phyloP scores from a whole-genome alignment of 2,329 filamentous ascomycete genomes.

The Xylaria sp. region DNA sequence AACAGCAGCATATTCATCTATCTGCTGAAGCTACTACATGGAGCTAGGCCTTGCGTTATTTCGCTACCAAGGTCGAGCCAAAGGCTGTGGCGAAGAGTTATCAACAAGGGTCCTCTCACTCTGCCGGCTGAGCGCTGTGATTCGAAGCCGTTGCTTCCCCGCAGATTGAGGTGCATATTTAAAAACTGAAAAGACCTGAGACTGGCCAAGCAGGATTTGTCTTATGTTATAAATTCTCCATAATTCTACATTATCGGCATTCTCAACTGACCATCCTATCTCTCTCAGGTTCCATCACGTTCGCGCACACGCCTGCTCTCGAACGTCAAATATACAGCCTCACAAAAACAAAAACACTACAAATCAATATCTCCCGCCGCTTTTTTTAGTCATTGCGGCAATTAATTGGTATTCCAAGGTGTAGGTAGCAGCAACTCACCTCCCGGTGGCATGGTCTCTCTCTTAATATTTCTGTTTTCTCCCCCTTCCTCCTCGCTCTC shows the following conservation, averaged over 20 bases:
- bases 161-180: slow-evolving; percentile 60
- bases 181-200: slow-evolving; percentile 84
- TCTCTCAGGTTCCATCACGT: slow-evolving; percentile 20
- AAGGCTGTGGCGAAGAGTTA: slow-evolving; percentile 68
- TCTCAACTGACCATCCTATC: slow-evolving; percentile 24
- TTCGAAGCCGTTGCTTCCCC: slow-evolving; percentile 62
- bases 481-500: neutral
- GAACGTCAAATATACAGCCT: slow-evolving; percentile 20
- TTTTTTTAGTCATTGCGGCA: slow-evolving; percentile 15
- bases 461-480: slow-evolving; percentile 7
- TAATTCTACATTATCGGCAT: slow-evolving; percentile 13
- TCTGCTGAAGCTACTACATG: slow-evolving; percentile 59
- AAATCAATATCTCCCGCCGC: slow-evolving; percentile 12
- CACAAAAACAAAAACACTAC: slow-evolving; percentile 2
- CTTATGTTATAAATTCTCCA: slow-evolving; percentile 10
- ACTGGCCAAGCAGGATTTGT: slow-evolving; percentile 48
- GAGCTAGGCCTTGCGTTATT: slow-evolving; percentile 60
- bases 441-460: slow-evolving; percentile 10
- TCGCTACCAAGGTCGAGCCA: slow-evolving; percentile 62
- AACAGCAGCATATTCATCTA: slow-evolving; percentile 18
- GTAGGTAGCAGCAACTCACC: slow-evolving; percentile 31
- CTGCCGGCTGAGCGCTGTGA: slow-evolving; percentile 42
- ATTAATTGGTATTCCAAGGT: slow-evolving; percentile 19
- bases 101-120: slow-evolving; percentile 21
- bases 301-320: slow-evolving; percentile 11